Conservation (phyloP, 2,329 filamentous ascomycete genomes). For the Lecanicillium sp. region DNA sequence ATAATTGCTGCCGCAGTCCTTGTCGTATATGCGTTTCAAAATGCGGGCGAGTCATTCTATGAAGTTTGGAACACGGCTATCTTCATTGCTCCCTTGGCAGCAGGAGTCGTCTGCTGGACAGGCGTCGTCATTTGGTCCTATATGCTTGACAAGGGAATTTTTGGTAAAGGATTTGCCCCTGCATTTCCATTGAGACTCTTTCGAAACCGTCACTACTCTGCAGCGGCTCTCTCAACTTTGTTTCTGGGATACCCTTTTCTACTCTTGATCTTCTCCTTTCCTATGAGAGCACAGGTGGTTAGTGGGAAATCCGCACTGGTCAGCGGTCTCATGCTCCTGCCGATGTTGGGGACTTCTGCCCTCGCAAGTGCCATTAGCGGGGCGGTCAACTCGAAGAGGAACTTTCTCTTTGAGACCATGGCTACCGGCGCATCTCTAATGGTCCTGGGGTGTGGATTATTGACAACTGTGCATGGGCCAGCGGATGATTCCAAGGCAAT, state of each 20-base stretch:
- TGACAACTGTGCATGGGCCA: slow-evolving; percentile 26
- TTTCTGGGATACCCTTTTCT: slow-evolving; percentile 43
- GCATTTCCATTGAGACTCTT: slow-evolving; percentile 42
- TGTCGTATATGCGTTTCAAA: slow-evolving; percentile 50
- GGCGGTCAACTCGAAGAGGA: slow-evolving; percentile 30
- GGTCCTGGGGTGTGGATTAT: slow-evolving; percentile 36
- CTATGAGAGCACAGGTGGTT: slow-evolving; percentile 41
- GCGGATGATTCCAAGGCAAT: slow-evolving; percentile 35
- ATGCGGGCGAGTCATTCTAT: slow-evolving; percentile 26
- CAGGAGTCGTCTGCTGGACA: slow-evolving; percentile 20
- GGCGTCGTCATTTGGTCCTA: slow-evolving; percentile 21
- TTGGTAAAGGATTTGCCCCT: slow-evolving; percentile 18
- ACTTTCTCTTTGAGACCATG: slow-evolving; percentile 35
- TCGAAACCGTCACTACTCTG: slow-evolving; percentile 35
- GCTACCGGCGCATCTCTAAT: slow-evolving; percentile 32
- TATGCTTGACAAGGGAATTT: slow-evolving; percentile 8
- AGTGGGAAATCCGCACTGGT: slow-evolving; percentile 35
- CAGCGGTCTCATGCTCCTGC: slow-evolving; percentile 43
- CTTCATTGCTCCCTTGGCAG: slow-evolving; percentile 22
- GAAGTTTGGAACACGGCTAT: slow-evolving; percentile 33
- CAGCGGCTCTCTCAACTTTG: slow-evolving; percentile 34
- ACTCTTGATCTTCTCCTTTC: slow-evolving; percentile 39
- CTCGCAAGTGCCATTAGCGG: slow-evolving; percentile 35
- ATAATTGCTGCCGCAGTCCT: slow-evolving; percentile 45
- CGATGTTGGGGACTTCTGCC: slow-evolving; percentile 41